Conservation (phyloP, 768 basidiomycete genomes). For the Galerina sulciceps region DNA sequence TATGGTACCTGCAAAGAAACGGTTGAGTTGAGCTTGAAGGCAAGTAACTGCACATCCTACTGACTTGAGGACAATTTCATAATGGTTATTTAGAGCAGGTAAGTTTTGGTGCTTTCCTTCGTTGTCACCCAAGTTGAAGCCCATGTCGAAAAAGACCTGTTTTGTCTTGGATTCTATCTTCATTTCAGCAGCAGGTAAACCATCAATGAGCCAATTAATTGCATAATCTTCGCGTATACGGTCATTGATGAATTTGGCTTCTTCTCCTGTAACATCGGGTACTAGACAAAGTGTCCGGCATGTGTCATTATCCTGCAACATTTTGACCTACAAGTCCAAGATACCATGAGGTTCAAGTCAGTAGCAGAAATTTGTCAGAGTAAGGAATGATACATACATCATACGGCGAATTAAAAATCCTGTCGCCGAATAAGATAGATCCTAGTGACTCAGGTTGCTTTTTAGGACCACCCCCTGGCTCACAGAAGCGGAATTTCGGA, state of each 20-base stretch:
- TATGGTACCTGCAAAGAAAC: conserved; percentile 70
- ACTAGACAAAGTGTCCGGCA: conserved; percentile 77
- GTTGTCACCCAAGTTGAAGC: conserved; percentile 89
- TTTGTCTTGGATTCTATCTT: conserved; percentile 77
- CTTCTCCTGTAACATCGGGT: conserved; percentile 59
- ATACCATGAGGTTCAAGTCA: conserved; percentile 7
- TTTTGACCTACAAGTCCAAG: conserved; percentile 60
- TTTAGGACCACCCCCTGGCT: conserved; percentile 72
- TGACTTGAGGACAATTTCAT: conserved; percentile 81
- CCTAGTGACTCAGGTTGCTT: conserved; percentile 87
- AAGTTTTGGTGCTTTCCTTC: conserved; percentile 57
- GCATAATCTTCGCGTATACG: conserved; percentile 93
- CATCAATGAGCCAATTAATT: conserved; percentile 94
- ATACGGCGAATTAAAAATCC: conserved; percentile 91
- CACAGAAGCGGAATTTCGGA: conserved; percentile 83
- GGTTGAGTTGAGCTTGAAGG: neutral
- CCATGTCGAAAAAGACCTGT: conserved; percentile 92
- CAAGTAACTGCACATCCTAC: conserved; percentile 5
- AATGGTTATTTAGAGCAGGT: conserved; percentile 91
- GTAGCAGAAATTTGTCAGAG: neutral
- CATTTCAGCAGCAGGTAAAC: conserved; percentile 93
- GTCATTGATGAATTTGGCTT: conserved; percentile 89
- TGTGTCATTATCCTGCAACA: conserved; percentile 75
- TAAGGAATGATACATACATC: conserved; percentile 53
- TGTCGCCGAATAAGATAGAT: conserved; percentile 94